Base-by-base conservation (phyloP, 2,329 filamentous ascomycete genomes). In the Whalleya microplaca region DNA sequence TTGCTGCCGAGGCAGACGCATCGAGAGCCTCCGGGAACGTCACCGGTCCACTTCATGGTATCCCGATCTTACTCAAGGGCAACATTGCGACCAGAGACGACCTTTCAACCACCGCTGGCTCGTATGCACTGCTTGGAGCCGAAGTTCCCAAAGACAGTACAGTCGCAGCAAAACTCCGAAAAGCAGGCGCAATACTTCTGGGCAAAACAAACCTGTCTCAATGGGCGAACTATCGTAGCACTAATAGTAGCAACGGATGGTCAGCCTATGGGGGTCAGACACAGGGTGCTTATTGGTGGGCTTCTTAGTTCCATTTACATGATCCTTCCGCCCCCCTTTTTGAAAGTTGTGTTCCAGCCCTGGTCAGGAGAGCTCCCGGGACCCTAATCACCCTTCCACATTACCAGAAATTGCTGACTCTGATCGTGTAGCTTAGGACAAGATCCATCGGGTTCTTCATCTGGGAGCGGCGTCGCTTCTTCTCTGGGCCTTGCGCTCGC, bases 21-120 rank as follows among this genome's bases (percentile, higher is more conserved):
- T n/a, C n/a, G n/a, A 7, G 61, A 69, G 49, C 64, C 68, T 55
- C 49, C 50, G 1, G 29, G 41, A 3, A 64, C 66, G 21, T 58
- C 59, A 19, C 27, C 61, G 19, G 80, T 0, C 83, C 84, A 2
- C 74, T 88, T 0, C 85, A 89, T 66, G 86, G 87, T 5, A 78
- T 89, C 3, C 87, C 86, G 0, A 81, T 89, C 21, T 71, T 89
- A 4, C 76, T 89, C 72, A 90, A 90, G 69, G 83, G 87, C 71
- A 88, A 86, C 66, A 87, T 90, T 47, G 85, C 23, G 23, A 27
- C 4, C 23, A 27, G 9, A 4, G 23, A 9, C 9, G 23, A 4
- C 23, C 9, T 27, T 4, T 9, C 9, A 9, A 27, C 23, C 19
- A 43, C 74, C 0, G 75, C 86, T 2, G 87, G 87, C 2, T 90